These are phyloP conservation scores for Peziza echinospora DNA, from an alignment of 495 filamentous ascomycete genomes.

Conservation along the genomic window DNA sequence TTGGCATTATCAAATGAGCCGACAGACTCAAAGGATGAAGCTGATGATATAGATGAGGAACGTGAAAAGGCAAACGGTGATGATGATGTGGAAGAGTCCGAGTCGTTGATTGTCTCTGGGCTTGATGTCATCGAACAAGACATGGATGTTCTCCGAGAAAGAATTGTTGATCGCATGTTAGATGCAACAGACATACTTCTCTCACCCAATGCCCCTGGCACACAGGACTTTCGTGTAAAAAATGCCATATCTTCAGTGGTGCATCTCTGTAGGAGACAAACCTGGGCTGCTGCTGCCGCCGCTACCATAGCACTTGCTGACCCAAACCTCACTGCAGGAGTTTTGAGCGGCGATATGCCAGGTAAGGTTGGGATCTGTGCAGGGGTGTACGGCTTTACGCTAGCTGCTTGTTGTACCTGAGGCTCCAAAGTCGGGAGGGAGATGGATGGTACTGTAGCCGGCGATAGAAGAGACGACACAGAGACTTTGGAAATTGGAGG, in stretches of 20 bases:
- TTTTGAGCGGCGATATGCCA: slow-evolving; percentile 47
- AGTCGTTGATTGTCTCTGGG: neutral
- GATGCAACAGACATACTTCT: neutral
- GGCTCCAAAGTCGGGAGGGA: slow-evolving; percentile 42
- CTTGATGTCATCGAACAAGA: slow-evolving; percentile 8
- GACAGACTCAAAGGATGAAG: slow-evolving; percentile 3
- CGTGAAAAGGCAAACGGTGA: slow-evolving; percentile 6
- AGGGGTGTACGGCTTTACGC: no score
- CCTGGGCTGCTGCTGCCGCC: slow-evolving; percentile 6
- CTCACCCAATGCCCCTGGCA: neutral
- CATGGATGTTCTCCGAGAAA: slow-evolving; percentile 8
- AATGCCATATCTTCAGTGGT: slow-evolving; percentile 14
- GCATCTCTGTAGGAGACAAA: slow-evolving; percentile 9
- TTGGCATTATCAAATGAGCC: neutral
- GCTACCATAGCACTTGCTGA: slow-evolving; percentile 25
- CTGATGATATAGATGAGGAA: slow-evolving; percentile 8
- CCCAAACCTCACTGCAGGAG: slow-evolving; percentile 76
- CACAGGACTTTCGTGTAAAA: slow-evolving; percentile 5
- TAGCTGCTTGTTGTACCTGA: no score
- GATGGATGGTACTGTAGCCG: slow-evolving; percentile 24
- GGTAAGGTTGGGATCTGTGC: slow-evolving; percentile 45
- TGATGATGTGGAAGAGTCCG: slow-evolving; percentile 5
- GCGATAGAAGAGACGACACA: slow-evolving; percentile 5
- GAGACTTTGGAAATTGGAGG: slow-evolving; percentile 25
- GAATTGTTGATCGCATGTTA: slow-evolving; percentile 1